phyloP scores from a whole-genome alignment of 1,139 yeast genomes.

The Saccharomyces hybrid region DNA sequence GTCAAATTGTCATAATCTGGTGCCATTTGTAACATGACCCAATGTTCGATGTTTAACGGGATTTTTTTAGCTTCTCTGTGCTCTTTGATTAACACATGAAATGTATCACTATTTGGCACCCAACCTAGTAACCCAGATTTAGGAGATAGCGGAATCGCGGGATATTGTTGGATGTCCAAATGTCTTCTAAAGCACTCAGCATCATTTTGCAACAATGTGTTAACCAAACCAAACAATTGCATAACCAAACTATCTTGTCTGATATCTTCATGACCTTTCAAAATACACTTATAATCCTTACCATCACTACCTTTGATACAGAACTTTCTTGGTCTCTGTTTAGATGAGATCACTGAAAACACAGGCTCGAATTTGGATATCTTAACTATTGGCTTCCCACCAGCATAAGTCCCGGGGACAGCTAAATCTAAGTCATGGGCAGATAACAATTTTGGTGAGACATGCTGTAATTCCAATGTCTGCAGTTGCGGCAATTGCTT shows the following conservation, averaged over 20 bases:
- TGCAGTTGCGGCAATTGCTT: constrained; percentile 84
- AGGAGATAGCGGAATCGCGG: constrained; percentile 94
- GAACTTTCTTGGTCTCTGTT: constrained; percentile 88
- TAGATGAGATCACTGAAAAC: constrained; percentile 81
- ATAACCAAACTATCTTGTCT: constrained; percentile 96
- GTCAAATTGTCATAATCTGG: constrained; percentile 93
- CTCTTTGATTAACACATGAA: constrained; percentile 87
- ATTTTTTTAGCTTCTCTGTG: constrained; percentile 89
- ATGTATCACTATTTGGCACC: constrained; percentile 96
- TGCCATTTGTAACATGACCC: constrained; percentile 96
- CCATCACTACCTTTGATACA: constrained; percentile 86
- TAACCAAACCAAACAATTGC: constrained; percentile 95
- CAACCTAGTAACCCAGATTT: constrained; percentile 95
- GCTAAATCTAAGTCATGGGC: constrained; percentile 81
- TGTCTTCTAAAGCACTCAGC: constrained; percentile 96
- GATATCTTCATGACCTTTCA: constrained; percentile 97
- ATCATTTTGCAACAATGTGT: constrained; percentile 80
- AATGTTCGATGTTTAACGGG: constrained; percentile 82
- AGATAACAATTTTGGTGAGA: constrained; percentile 79
- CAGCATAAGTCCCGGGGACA: constrained; percentile 81
- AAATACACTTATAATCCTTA: constrained; percentile 66
- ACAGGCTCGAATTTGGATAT: constrained; percentile 75
- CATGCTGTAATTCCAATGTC: constrained; percentile 83
- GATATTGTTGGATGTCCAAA: constrained; percentile 81
- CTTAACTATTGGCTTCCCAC: constrained; percentile 72